These are phyloP conservation scores for Syzygium syzygioides DNA, from an alignment of 441 rosid genomes.

Conservation along the genomic window DNA sequence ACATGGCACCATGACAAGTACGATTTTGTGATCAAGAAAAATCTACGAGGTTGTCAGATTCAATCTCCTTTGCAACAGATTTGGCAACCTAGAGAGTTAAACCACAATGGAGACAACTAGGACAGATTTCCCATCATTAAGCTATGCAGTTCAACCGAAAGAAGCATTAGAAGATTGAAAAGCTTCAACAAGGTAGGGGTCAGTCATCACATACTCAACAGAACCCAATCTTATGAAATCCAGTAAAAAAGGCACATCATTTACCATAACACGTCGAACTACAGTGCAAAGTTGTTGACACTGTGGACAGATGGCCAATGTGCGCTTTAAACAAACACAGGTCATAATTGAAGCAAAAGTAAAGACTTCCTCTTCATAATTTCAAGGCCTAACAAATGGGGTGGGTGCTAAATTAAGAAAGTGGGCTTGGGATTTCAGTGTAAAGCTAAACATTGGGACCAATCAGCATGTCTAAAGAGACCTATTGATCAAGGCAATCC, in stretches of 20 bases:
- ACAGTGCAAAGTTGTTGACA: background rate
- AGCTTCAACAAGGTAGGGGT: background rate
- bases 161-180: background rate
- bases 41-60: background rate
- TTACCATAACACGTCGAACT: background rate
- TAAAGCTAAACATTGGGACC: background rate
- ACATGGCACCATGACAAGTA: background rate
- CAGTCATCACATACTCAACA: background rate
- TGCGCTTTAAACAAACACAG: background rate
- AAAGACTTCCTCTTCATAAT: background rate
- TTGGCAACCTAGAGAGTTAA: background rate
- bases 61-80: background rate
- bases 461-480: background rate
- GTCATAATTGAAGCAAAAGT: background rate
- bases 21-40: background rate
- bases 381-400: background rate
- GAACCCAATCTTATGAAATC: background rate
- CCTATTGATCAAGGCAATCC: background rate
- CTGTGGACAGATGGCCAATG: background rate
- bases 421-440: background rate
- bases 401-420: background rate
- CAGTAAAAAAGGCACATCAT: background rate
- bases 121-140: background rate
- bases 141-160: background rate
- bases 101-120: background rate